phyloP scores from a whole-genome alignment of 176 grass and related monocot species.

The Carex littledalei region DNA sequence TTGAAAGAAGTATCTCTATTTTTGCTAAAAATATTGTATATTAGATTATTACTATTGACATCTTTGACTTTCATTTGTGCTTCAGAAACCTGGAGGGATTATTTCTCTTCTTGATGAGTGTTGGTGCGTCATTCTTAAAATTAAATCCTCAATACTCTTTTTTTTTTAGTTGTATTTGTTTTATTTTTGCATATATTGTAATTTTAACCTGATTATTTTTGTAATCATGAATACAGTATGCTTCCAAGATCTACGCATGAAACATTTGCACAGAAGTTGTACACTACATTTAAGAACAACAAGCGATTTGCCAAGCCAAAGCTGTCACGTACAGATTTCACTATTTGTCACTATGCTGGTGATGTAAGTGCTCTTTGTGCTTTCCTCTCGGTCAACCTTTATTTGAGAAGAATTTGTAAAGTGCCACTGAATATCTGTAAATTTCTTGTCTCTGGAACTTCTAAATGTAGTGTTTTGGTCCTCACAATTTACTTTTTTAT shows the following conservation, averaged over 20 bases:
- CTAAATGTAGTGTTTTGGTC: no score
- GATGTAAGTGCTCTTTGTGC: conserved; percentile 54
- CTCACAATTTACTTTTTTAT: not conserved
- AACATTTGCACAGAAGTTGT: conserved; percentile 97
- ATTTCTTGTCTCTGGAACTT: no score
- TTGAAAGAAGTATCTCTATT: not conserved
- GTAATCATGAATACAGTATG: conserved; percentile 59
- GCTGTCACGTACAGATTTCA: conserved; percentile 86
- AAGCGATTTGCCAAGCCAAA: conserved; percentile 90
- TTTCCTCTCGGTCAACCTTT: not conserved
- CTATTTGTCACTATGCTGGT: conserved; percentile 91
- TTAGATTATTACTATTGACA: conserved; percentile 1
- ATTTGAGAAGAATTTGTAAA: conserved; percentile 5
- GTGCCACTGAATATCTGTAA: conserved; percentile 9
- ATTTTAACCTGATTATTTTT: conserved; percentile 16
- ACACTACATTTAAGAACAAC: conserved; percentile 88
- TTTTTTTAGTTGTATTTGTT: not conserved
- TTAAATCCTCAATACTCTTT: conserved; percentile 21
- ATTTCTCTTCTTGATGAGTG: conserved; percentile 95
- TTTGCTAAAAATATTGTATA: not conserved
- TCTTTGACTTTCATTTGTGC: conserved; percentile 20
- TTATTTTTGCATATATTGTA: not conserved
- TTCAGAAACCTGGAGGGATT: conserved; percentile 98
- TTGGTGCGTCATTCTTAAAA: conserved; percentile 50
- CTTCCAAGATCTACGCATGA: conserved; percentile 91